Percentiles rank a stretch among this genome's conserved stretches.
Evolutionary conservation across 495 filamentous ascomycete species (phyloP).

Genomic region (Astrocystis sublimbata): DNA sequence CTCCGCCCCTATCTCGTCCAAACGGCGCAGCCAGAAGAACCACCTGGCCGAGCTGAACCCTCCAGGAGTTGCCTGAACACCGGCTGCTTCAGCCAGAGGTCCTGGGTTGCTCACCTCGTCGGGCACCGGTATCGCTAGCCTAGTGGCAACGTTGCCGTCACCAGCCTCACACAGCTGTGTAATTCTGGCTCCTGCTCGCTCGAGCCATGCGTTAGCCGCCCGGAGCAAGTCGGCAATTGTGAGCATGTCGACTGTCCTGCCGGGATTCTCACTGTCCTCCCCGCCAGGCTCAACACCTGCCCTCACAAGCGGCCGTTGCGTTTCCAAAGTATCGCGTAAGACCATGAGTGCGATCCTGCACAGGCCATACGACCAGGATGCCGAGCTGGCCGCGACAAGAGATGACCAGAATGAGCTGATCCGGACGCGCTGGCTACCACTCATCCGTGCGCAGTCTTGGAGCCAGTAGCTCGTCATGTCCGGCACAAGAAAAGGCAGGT

Average conservation of each 20-base stretch:
- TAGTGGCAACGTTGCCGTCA: not conserved
- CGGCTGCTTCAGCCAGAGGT: slow-evolving; percentile 15
- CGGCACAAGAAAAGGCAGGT: slow-evolving; percentile 18
- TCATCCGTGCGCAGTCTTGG: slow-evolving; percentile 21
- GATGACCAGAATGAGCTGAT: slow-evolving; percentile 19
- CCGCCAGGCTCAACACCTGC: slow-evolving; percentile 13
- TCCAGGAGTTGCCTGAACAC: slow-evolving; percentile 1
- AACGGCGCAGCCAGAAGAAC: slow-evolving; percentile 25
- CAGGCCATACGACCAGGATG: slow-evolving; percentile 17
- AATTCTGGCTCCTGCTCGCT: slow-evolving; percentile 18
- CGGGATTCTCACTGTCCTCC: slow-evolving; percentile 20
- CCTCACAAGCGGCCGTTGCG: slow-evolving; percentile 13
- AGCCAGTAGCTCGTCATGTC: slow-evolving; percentile 21
- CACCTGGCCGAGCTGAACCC: slow-evolving; percentile 25
- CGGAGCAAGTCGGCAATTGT: slow-evolving; percentile 22
- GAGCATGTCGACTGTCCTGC: slow-evolving; percentile 17
- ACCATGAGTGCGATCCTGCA: slow-evolving; percentile 25
- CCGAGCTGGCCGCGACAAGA: slow-evolving; percentile 15
- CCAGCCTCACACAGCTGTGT: slow-evolving; percentile 22
- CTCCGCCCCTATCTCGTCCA: slow-evolving; percentile 25
- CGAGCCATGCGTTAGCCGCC: slow-evolving; percentile 20
- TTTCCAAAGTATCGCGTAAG: slow-evolving; percentile 22
- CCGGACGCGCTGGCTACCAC: slow-evolving; percentile 16
- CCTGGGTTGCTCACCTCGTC: slow-evolving; percentile 16
- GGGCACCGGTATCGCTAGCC: slow-evolving; percentile 12